Evolutionary conservation across 1,284 basidiomycete species (phyloP), one percentile per base, ranked within the genome.

Genomic region (Sutorius eximius): DNA sequence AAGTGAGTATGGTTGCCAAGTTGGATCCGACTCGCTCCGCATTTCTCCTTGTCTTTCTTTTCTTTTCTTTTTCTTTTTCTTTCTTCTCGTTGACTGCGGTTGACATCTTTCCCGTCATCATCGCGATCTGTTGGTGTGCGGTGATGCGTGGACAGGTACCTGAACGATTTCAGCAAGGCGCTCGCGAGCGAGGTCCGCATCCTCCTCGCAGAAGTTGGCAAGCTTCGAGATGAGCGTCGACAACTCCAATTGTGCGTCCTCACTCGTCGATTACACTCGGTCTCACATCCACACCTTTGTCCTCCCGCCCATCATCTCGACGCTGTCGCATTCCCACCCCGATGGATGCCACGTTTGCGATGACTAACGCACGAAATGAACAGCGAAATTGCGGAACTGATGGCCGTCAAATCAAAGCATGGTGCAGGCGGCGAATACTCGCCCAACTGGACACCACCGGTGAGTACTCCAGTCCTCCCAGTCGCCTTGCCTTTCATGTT

Each of bases 381-480:
- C 64, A 89, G 86, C 58, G 87, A 89, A 69, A 87, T 89, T 55
- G 82, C 87, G 22, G 87, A 88, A 66, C 74, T 89, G 57, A 87
- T 89, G 86, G 77, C 78, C 46, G 78, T 88, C 54, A 87, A 87
- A 70, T 83, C 87, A 18, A 89, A 89, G 69, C 84, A 86, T 63
- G 84, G 87, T 29, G 77, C 81, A 3, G 84, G 83, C 24, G 85
- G 86, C 20, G 84, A 88, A 60, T 89, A 83, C 62, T 75, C 80
- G 15, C 82, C 84, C 16, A 81, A 84, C 44, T 89, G 87, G 87
- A 71, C 71, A 48, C 82, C 83, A 30, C 75, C 76, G 59, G 83
- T 83, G 59, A 59, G 74, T 64, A 55, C 46, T 44, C 55, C 37
- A 55, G 48, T 45, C 55, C 37, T 44, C n/a, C n/a, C 3, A 12